phyloP scores from a whole-genome alignment of 2,329 filamentous ascomycete species.

The Trichoderma arundinaceum region DNA sequence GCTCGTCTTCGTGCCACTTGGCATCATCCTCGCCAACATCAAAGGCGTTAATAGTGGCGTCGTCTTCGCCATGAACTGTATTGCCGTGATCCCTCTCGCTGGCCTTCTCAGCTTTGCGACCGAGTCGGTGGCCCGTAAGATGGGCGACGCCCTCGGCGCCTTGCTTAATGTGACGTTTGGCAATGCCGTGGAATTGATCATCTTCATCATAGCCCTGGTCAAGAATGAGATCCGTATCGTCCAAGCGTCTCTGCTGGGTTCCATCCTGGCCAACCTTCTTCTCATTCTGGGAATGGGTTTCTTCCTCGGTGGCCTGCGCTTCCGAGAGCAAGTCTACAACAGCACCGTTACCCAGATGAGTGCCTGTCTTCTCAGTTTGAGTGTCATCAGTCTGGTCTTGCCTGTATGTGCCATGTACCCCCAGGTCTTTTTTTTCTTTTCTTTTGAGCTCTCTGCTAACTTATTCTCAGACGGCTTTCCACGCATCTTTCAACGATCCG shows the following conservation, averaged over 20 bases:
- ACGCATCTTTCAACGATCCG: constrained; percentile 77
- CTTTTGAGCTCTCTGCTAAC: constrained; percentile 41
- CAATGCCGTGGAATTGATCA: constrained; percentile 80
- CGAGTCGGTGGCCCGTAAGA: constrained; percentile 72
- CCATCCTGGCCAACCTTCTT: constrained; percentile 85
- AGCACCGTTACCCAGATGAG: constrained; percentile 96
- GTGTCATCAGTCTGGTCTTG: constrained; percentile 85
- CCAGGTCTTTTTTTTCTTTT: constrained; percentile 45
- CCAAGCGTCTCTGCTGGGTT: constrained; percentile 86
- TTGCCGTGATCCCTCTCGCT: constrained; percentile 77
- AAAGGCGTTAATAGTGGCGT: constrained; percentile 61
- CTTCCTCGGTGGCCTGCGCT: constrained; percentile 82
- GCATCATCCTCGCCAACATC: constrained; percentile 68
- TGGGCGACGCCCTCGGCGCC: constrained; percentile 75
- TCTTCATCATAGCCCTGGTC: constrained; percentile 79
- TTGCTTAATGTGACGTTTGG: constrained; percentile 79
- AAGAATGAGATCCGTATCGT: constrained; percentile 90
- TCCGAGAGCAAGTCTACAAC: constrained; percentile 93
- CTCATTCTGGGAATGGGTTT: constrained; percentile 93
- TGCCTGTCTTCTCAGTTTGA: constrained; percentile 86
- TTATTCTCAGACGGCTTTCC: constrained; percentile 74
- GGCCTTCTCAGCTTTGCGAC: constrained; percentile 75
- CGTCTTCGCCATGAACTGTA: constrained; percentile 74
- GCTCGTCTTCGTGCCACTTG: constrained; percentile 77
- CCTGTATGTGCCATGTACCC: constrained; percentile 60